These are phyloP conservation scores for Galerina marginata DNA, from an alignment of 768 basidiomycete species.

Conservation along the genomic window DNA sequence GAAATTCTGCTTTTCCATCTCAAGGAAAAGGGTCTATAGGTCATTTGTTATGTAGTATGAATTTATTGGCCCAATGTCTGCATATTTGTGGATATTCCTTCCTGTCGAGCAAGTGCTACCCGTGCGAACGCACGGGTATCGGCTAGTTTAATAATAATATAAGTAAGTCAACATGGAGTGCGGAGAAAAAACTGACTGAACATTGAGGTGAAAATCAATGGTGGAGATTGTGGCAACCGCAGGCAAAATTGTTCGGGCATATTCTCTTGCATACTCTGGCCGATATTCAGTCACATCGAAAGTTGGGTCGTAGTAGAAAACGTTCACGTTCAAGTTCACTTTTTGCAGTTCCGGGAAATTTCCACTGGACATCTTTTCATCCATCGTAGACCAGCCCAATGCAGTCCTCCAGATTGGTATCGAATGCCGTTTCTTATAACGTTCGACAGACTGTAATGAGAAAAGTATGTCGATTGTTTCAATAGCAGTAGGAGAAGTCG, in stretches of 20 bases:
- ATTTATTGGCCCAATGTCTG: no score
- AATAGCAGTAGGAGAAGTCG: not conserved
- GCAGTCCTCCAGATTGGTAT: not conserved
- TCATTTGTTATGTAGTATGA: no score
- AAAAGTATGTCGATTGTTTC: not conserved
- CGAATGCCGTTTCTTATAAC: not conserved
- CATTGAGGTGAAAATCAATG: not conserved
- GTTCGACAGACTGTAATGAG: not conserved
- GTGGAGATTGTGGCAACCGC: not conserved
- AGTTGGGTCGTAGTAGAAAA: not conserved
- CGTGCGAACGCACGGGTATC: no score
- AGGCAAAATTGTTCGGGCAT: not conserved
- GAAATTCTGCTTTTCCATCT: no score
- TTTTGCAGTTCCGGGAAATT: not conserved
- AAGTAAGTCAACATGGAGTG: not conserved
- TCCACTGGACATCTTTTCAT: not conserved
- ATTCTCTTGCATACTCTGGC: not conserved
- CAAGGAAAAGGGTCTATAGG: no score
- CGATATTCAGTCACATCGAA: not conserved
- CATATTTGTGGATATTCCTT: no score
- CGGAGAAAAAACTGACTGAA: not conserved
- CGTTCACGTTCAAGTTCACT: not conserved
- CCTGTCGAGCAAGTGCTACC: no score
- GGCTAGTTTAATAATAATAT: not conserved
- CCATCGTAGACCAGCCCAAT: not conserved